Base-by-base conservation (phyloP, 768 basidiomycete species). In the Polyporus arcularius region DNA sequence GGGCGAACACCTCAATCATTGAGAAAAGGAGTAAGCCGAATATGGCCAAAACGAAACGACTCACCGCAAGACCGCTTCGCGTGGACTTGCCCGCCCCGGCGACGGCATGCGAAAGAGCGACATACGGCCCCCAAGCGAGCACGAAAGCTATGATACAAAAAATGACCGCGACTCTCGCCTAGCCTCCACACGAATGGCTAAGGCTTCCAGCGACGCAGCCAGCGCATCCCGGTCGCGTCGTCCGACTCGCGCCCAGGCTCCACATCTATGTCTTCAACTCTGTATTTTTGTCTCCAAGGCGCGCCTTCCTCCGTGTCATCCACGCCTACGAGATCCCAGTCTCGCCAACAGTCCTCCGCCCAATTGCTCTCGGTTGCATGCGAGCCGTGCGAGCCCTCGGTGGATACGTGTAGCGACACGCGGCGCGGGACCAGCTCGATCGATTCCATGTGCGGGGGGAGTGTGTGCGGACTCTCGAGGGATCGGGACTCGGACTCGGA, bases 341-440 rank as follows among this genome's bases (percentile, higher is more conserved):
- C 45, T 10, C 45, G 45, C n/a, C 15, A 3, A 21, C 45, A 46
- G n/a, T 21, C 9, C 14, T 46, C 45, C 14, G 45, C 45, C 45
- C 45, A 46, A 21, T 46, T 21, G 14, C 45, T 6, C 10, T 18
- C 45, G 10, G 16, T 18, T 21, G 14, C 26, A 9, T 9, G 14
- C 45, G 45, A 16, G n/a, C 41, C 14, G n/a, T 12, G 41, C 14
- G 14, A 18, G n/a, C 45, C 26, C n/a, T 21, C 45, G 40, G 40
- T 40, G 11, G 10, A 53, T 7, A 40, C 40, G 9, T n/a, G 40
- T n/a, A 41, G 57, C 8, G 52, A 31, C 3, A 28, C 8, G 16
- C 21, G 26, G 30, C 32, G 11, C 5, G 52, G 58, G 38, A 49
- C 47, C 46, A 59, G 35, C 12, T 60, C 59, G 53, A 60, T 55